These are phyloP conservation scores for Populus tomentosa DNA, from an alignment of 441 rosid genomes.

Conservation along the genomic window DNA sequence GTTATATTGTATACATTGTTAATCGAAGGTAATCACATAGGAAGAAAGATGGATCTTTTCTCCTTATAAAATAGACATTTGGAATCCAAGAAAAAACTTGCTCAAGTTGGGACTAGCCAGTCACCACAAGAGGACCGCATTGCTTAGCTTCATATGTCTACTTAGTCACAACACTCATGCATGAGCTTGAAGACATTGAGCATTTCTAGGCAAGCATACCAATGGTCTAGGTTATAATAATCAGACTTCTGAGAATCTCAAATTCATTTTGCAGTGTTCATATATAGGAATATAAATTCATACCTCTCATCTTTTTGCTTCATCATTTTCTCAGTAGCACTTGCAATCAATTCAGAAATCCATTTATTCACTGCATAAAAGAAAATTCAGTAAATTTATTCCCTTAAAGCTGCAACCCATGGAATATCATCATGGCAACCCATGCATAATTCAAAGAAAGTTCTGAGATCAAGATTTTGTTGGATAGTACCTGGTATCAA, in stretches of 20 bases:
- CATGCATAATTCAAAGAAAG: neutral
- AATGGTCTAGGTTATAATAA: neutral
- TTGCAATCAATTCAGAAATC: slow-evolving; percentile 82
- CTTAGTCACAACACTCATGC: neutral
- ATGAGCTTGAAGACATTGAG: neutral
- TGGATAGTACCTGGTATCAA: slow-evolving; percentile 65
- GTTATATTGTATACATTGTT: slow-evolving; percentile 10
- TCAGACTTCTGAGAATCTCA: neutral
- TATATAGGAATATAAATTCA: neutral
- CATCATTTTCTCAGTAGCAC: slow-evolving; percentile 96
- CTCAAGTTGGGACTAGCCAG: neutral
- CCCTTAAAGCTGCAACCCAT: neutral
- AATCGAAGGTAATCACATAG: neutral
- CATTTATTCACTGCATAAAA: slow-evolving; percentile 75
- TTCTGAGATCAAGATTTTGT: neutral
- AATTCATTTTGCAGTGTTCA: neutral
- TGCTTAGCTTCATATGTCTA: neutral
- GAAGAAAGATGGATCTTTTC: neutral
- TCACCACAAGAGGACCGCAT: neutral
- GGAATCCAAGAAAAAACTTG: neutral
- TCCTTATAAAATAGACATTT: neutral
- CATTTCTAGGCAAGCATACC: neutral
- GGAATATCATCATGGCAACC: neutral
- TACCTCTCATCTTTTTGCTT: slow-evolving; percentile 98
- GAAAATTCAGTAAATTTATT: neutral